Percentiles rank a stretch among this genome's conserved stretches.
phyloP scores from a whole-genome alignment of 2,329 filamentous ascomycete genomes.

The Leptosphaerulina australis region DNA sequence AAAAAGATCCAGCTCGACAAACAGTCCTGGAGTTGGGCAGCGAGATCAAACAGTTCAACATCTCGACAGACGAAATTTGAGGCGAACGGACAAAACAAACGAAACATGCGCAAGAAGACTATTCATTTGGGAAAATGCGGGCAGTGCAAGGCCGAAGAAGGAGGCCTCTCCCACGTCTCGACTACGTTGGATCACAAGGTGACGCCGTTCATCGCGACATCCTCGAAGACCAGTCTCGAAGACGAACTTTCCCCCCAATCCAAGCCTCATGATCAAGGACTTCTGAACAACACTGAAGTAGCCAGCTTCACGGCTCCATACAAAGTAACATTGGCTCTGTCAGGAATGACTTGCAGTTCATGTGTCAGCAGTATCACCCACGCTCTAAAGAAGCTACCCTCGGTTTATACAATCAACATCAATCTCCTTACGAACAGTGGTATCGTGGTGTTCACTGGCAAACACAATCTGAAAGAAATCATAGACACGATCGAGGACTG shows the following conservation, averaged over 20 bases:
- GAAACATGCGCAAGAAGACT: conserved; percentile 40
- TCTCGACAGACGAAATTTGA: conserved; percentile 32
- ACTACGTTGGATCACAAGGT: conserved; percentile 22
- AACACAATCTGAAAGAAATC: conserved; percentile 52
- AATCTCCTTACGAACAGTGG: conserved; percentile 60
- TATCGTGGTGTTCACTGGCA: conserved; percentile 56
- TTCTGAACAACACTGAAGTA: conserved; percentile 29
- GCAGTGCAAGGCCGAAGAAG: conserved; percentile 42
- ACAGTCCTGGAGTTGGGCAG: conserved; percentile 37
- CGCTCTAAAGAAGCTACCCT: conserved; percentile 56
- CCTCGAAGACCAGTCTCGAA: conserved; percentile 22
- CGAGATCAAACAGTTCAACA: conserved; percentile 46
- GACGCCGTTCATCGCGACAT: conserved; percentile 17
- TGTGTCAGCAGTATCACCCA: conserved; percentile 60
- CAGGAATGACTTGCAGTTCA: conserved; percentile 66
- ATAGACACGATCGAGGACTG: conserved; percentile 59
- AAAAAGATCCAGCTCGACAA: conserved; percentile 19
- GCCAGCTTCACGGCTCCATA: conserved; percentile 14
- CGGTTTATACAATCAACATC: conserved; percentile 56
- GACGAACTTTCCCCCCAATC: conserved; percentile 16
- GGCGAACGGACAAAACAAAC: conserved; percentile 10
- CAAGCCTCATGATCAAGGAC: conserved; percentile 14
- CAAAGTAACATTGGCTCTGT: conserved; percentile 56
- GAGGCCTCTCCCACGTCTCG: conserved; percentile 26
- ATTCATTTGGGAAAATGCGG: conserved; percentile 44